These are phyloP conservation scores for Ogataea kodamae DNA, from an alignment of 805 yeast species.

Conservation along the genomic window DNA sequence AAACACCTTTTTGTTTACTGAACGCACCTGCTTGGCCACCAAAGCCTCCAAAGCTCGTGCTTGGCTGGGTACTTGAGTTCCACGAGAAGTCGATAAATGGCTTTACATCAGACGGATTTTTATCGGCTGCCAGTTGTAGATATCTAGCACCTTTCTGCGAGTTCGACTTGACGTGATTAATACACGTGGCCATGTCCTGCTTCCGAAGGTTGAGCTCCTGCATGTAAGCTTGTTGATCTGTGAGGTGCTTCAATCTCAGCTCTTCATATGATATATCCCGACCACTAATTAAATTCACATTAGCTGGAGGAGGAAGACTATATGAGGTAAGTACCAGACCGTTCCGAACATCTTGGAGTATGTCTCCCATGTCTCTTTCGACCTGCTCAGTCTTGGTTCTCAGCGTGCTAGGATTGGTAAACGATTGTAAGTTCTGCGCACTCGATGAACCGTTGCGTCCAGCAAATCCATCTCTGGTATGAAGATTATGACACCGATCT, in stretches of 20 bases:
- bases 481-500: constrained; percentile 41
- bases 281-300: constrained; percentile 44
- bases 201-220: constrained; percentile 39
- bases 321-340: constrained; percentile 38
- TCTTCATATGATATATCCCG: constrained; percentile 57
- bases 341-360: constrained; percentile 21
- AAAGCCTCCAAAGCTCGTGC: constrained; percentile 7
- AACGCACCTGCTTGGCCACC: constrained; percentile 5
- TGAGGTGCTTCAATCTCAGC: constrained; percentile 42
- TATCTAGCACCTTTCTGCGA: constrained; percentile 53
- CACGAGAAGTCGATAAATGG: constrained; percentile 34
- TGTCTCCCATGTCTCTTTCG: constrained; percentile 26
- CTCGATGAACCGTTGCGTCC: not conserved
- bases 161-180: constrained; percentile 37
- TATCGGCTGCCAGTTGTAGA: constrained; percentile 44
- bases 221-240: constrained; percentile 42
- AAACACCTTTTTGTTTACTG: constrained; percentile 1
- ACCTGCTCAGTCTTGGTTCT: constrained; percentile 14
- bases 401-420: constrained; percentile 5
- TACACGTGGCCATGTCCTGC: constrained; percentile 45
- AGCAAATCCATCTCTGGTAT: constrained; percentile 22
- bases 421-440: constrained; percentile 3
- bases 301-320: constrained; percentile 48
- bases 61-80: constrained; percentile 3
- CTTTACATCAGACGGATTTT: constrained; percentile 20